Base-by-base conservation (phyloP, 2,329 filamentous ascomycete species). In the Rutstroemia sp. region DNA sequence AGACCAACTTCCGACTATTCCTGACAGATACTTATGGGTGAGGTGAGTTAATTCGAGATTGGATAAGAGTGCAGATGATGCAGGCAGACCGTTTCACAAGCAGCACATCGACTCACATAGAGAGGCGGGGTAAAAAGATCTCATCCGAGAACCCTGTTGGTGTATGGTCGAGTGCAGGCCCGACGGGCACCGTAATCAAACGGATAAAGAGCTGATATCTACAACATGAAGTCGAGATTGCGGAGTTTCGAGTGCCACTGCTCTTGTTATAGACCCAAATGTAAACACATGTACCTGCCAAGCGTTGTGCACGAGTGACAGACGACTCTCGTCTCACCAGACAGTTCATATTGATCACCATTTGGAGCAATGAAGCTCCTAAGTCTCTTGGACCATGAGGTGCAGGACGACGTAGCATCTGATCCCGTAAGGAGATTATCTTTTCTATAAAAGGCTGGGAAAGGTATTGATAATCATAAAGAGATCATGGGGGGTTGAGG, bases 71-170 rank as follows among this genome's bases (percentile, higher is more conserved):
- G 53, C 54, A 56, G 48, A 52, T 56, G 54, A 56, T 56, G 54
- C 54, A 56, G 48, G 39, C 48, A 52, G 54, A 39, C 54, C 54
- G 54, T 56, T 56, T 56, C 54, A 51, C 48, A 47, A 46, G 54
- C 54, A 56, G 51, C 23, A 21, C 19, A 23, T 23, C 23, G 23
- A 23, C 23, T 23, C 23, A 23, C 23, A 8, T 34, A 23, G 12
- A 50, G 46, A 55, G 38, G 53, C 53, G 53, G 46, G 46, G 53
- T 51, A 55, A 55, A n/a, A 10, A n/a, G 37, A 23, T 30, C 9
- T 50, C 8, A 38, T 42, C 50, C 38, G 16, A 55, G 14, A 17
- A 54, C 27, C 23, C 12, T 23, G 39, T 42, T 42, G 17, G 39
- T 42, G 39, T 16, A 42, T 49, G 34, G 21, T 17, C 7, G 23